Conservation (phyloP, 176 grass and related monocot genomes). For the Otatea glauca region DNA sequence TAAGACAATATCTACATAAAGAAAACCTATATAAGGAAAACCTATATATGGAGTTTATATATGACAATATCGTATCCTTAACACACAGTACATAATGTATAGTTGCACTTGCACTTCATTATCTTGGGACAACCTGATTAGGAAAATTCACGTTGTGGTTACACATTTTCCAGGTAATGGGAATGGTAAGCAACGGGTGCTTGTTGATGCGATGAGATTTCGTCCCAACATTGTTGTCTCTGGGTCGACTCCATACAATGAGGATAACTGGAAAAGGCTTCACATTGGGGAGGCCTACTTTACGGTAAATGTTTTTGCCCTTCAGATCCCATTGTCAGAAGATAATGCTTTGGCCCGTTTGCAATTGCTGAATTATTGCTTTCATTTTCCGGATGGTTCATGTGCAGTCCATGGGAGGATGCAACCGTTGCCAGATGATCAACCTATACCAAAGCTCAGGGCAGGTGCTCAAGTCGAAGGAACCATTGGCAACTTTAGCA, state of each 20-base stretch:
- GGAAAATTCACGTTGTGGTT: constrained; percentile 25
- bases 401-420: constrained; percentile 87
- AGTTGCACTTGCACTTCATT: neutral
- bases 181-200: constrained; percentile 36
- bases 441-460: constrained; percentile 70
- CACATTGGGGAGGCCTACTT: constrained; percentile 77
- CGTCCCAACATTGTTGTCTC: constrained; percentile 93
- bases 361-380: constrained; percentile 5
- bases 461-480: constrained; percentile 68
- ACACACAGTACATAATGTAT: neutral
- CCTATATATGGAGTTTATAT: too few species aligned
- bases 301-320: constrained; percentile 54
- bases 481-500: constrained; percentile 88
- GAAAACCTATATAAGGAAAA: too few species aligned
- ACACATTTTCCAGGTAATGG: constrained; percentile 37
- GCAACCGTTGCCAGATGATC: constrained; percentile 97
- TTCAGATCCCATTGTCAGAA: constrained; percentile 13
- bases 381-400: neutral
- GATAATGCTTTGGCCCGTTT: constrained; percentile 12
- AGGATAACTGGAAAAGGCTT: constrained; percentile 85
- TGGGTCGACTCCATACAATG: constrained; percentile 68
- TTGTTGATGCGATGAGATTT: constrained; percentile 73
- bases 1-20: too few species aligned
- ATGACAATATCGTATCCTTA: too few species aligned
- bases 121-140: constrained; percentile 24